Percentiles rank a stretch among this genome's conserved stretches.
Evolutionary conservation across 2,329 filamentous ascomycete species (phyloP).

Genomic region (Penicillium sp.): DNA sequence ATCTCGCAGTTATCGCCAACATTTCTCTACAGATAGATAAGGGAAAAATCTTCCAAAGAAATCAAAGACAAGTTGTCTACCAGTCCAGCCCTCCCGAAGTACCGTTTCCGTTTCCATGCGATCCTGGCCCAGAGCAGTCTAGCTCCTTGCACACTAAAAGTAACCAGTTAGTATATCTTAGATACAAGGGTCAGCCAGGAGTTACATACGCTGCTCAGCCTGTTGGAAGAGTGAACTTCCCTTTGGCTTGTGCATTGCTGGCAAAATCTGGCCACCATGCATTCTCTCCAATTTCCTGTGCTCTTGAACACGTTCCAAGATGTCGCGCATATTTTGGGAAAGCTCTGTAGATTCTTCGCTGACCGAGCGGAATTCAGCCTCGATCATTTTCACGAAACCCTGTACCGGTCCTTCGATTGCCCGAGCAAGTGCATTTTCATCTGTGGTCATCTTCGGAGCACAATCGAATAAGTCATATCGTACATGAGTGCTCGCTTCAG

Average conservation of each 20-base stretch:
- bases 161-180: slow-evolving; percentile 2
- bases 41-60: background rate
- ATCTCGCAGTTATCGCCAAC: no score
- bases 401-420: slow-evolving; percentile 6
- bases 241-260: slow-evolving; percentile 31
- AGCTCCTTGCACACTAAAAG: slow-evolving; percentile 26
- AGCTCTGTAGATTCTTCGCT: background rate
- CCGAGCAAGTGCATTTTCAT: background rate
- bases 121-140: slow-evolving; percentile 18
- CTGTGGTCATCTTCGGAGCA: background rate
- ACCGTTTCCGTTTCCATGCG: background rate
- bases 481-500: slow-evolving; percentile 30
- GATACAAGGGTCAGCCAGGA: background rate
- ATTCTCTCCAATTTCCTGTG: slow-evolving; percentile 31
- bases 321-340: background rate
- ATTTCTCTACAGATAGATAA: background rate
- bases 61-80: slow-evolving; percentile 5
- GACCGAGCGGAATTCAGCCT: slow-evolving; percentile 18
- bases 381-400: slow-evolving; percentile 8
- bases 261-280: slow-evolving; percentile 24
- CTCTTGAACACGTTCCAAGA: slow-evolving; percentile 25
- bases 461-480: slow-evolving; percentile 36
- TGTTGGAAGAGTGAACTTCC: slow-evolving; percentile 30
- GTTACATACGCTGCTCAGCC: slow-evolving; percentile 31
- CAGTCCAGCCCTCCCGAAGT: slow-evolving; percentile 18